Percentiles rank a stretch among this genome's conserved stretches.
phyloP scores from a whole-genome alignment of 2,329 filamentous ascomycete genomes.

The Cordyceps fumosorosea region DNA sequence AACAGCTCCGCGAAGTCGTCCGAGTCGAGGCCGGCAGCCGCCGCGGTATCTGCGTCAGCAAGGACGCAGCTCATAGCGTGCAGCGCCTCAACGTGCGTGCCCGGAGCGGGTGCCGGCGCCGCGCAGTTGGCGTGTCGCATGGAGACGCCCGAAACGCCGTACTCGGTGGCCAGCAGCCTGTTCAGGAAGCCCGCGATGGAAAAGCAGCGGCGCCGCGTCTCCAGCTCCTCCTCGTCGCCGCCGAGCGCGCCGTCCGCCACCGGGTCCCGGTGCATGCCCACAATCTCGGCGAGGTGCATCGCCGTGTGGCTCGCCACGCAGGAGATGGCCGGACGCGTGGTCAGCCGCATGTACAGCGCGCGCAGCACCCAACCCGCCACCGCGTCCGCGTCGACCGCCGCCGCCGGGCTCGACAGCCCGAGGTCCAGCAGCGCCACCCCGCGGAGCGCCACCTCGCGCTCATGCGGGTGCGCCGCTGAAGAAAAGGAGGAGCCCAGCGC shows the following conservation, averaged over 20 bases:
- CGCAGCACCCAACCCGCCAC: conserved; percentile 17
- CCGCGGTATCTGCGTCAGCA: neutral
- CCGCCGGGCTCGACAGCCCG: conserved; percentile 6
- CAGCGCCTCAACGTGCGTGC: conserved; percentile 2
- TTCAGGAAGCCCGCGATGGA: conserved; percentile 16
- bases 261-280: conserved; percentile 15
- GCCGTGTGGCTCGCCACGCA: conserved; percentile 15
- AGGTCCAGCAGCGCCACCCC: conserved; percentile 12
- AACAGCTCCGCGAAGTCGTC: neutral
- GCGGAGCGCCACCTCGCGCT: conserved; percentile 12
- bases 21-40: conserved; percentile 7
- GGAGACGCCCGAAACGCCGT: conserved; percentile 12
- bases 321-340: conserved; percentile 15
- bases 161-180: conserved; percentile 15
- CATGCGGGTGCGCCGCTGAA: conserved; percentile 9
- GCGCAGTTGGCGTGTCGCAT: neutral
- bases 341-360: conserved; percentile 15
- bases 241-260: neutral
- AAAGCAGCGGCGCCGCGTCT: conserved; percentile 13
- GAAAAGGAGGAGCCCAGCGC: conserved; percentile 16
- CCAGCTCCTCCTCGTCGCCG: conserved; percentile 6
- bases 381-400: conserved; percentile 14
- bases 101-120: neutral
- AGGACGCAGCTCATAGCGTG: conserved; percentile 5
- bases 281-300: conserved; percentile 16